A percentile compares a stretch with the other conserved stretches of the same genome.
Conservation (phyloP, 2,329 filamentous ascomycete species). For the Moelleriella libera region DNA sequence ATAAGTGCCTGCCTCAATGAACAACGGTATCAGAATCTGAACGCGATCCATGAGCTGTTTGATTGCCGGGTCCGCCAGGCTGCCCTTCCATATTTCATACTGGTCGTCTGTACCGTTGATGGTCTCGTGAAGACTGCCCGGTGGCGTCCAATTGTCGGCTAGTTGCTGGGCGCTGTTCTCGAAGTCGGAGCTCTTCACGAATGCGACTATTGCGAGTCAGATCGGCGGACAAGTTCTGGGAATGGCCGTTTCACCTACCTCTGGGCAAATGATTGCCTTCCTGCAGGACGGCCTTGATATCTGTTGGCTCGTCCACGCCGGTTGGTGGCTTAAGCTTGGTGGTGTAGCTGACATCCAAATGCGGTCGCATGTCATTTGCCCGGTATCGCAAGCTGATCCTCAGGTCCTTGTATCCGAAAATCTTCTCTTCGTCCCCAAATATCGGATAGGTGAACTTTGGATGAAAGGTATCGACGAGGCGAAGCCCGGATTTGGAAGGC, state of each 20-base stretch:
- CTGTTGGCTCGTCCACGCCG: constrained; percentile 53
- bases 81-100: constrained; percentile 79
- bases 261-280: constrained; percentile 54
- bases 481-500: constrained; percentile 32
- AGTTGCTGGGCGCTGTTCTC: constrained; percentile 38
- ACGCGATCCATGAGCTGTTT: constrained; percentile 63
- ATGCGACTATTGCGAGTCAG: constrained; percentile 39
- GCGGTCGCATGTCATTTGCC: constrained; percentile 62
- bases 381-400: constrained; percentile 58
- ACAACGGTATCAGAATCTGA: constrained; percentile 71
- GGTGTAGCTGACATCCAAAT: constrained; percentile 55
- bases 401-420: constrained; percentile 79
- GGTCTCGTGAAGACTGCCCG: constrained; percentile 55
- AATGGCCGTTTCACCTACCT: constrained; percentile 28
- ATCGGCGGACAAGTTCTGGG: neutral
- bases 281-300: constrained; percentile 51
- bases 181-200: constrained; percentile 48
- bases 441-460: constrained; percentile 84
- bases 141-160: constrained; percentile 46
- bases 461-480: constrained; percentile 55
- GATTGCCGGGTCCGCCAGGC: constrained; percentile 54
- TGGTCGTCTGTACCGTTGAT: constrained; percentile 47
- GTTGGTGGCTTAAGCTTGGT: constrained; percentile 52
- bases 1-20: constrained; percentile 83
- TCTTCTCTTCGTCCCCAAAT: constrained; percentile 83